Evolutionary conservation across 805 yeast genomes (phyloP).

Genomic region (Candida palmyrensis): DNA sequence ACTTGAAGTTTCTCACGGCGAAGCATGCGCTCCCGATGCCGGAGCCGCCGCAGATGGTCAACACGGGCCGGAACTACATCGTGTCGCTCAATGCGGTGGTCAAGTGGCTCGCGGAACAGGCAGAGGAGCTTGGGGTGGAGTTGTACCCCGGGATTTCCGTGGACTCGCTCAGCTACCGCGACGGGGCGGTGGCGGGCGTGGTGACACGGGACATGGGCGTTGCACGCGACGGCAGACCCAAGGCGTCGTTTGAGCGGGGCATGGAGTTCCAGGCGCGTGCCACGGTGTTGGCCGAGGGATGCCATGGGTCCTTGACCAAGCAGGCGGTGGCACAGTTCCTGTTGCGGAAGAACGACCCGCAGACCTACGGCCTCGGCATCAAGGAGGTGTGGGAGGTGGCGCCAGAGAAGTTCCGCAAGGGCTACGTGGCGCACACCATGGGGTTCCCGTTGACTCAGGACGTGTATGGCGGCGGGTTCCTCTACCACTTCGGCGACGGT

Average conservation of each 20-base stretch:
- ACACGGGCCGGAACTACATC: conserved; percentile 76
- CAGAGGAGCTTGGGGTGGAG: conserved; percentile 93
- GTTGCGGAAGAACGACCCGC: conserved; percentile 64
- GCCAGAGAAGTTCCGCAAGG: conserved; percentile 74
- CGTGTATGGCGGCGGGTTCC: conserved; percentile 95
- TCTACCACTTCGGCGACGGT: conserved; percentile 94
- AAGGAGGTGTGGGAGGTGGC: conserved; percentile 97
- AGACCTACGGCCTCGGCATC: conserved; percentile 93
- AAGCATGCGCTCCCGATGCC: conserved; percentile 69
- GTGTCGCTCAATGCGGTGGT: conserved; percentile 80
- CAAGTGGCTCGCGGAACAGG: conserved; percentile 76
- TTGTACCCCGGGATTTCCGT: conserved; percentile 88
- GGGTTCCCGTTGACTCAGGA: conserved; percentile 77
- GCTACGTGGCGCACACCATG: conserved; percentile 79
- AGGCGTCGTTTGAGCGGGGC: conserved; percentile 85
- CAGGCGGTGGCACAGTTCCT: conserved; percentile 64
- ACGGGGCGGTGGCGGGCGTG: conserved; percentile 69
- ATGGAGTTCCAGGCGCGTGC: conserved; percentile 93
- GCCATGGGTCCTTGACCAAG: conserved; percentile 91
- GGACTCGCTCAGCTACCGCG: conserved; percentile 61
- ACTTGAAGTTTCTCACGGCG: conserved; percentile 63
- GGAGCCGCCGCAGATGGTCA: conserved; percentile 88
- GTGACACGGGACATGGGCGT: conserved; percentile 94
- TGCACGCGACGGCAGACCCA: conserved; percentile 68
- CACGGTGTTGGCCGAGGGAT: conserved; percentile 95